A percentile compares a stretch with the other conserved stretches of the same genome.
Evolutionary conservation across 805 yeast genomes (phyloP).

Genomic region (Teunomyces tritomae): DNA sequence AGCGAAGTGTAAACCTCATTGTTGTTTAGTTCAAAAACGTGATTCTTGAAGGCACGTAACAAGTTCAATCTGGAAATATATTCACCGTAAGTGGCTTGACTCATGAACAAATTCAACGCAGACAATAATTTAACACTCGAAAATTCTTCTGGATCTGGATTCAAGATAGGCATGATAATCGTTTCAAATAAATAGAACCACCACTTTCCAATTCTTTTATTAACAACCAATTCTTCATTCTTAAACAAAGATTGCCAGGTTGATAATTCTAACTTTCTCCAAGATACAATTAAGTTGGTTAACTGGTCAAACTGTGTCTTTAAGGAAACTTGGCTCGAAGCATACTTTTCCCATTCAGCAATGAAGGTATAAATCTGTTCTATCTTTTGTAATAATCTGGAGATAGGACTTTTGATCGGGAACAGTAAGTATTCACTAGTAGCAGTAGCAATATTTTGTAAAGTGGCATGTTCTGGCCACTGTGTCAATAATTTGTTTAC

Average conservation of each 20-base stretch:
- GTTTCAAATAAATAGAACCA: constrained; percentile 90
- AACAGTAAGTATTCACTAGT: constrained; percentile 63
- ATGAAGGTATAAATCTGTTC: constrained; percentile 84
- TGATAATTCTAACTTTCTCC: constrained; percentile 86
- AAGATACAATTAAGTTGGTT: constrained; percentile 71
- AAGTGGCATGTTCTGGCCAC: constrained; percentile 96
- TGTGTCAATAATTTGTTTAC: constrained; percentile 49
- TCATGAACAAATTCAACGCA: constrained; percentile 71
- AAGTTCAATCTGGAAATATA: constrained; percentile 57
- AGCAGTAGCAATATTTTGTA: constrained; percentile 62
- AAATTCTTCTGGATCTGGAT: constrained; percentile 34
- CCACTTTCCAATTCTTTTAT: constrained; percentile 67
- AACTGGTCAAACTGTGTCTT: constrained; percentile 52
- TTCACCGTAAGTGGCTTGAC: constrained; percentile 78
- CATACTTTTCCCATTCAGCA: constrained; percentile 92
- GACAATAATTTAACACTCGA: constrained; percentile 32
- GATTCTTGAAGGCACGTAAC: constrained; percentile 61
- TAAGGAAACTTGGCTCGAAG: constrained; percentile 73
- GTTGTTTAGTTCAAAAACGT: constrained; percentile 34
- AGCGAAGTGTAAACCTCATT: constrained; percentile 39
- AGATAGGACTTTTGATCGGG: constrained; percentile 70
- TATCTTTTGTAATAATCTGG: constrained; percentile 71
- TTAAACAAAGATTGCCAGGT: constrained; percentile 80
- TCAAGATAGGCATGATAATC: constrained; percentile 53
- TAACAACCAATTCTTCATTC: constrained; percentile 53